These are phyloP conservation scores for Arachnomyces sp. DNA, from an alignment of 2,329 filamentous ascomycete genomes.

Conservation along the genomic window DNA sequence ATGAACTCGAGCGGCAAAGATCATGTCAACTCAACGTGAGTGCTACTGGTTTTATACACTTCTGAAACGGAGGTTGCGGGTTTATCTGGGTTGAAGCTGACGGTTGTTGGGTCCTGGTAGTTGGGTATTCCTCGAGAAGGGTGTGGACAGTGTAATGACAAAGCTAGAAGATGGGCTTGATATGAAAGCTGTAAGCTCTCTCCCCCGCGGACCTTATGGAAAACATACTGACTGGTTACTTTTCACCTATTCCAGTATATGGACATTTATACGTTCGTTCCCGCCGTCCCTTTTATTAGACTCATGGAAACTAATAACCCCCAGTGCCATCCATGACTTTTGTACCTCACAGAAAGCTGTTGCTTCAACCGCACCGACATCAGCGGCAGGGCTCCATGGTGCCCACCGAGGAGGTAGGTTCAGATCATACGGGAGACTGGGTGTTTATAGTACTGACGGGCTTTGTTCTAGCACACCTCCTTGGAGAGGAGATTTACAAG, in stretches of 20 bases:
- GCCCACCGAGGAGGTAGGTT: slow-evolving; percentile 63
- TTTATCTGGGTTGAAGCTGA: slow-evolving; percentile 1
- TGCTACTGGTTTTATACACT: slow-evolving; percentile 12
- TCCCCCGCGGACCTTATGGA: slow-evolving; percentile 2
- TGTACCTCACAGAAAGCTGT: slow-evolving; percentile 96
- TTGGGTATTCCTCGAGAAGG: slow-evolving; percentile 82
- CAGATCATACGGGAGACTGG: slow-evolving; percentile 9
- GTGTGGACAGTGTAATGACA: slow-evolving; percentile 88
- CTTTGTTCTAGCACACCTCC: slow-evolving; percentile 65
- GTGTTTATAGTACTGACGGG: slow-evolving; percentile 10
- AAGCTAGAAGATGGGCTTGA: slow-evolving; percentile 88
- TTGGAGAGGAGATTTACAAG: slow-evolving; percentile 92
- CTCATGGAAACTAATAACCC: slow-evolving; percentile 4
- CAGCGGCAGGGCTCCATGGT: slow-evolving; percentile 37
- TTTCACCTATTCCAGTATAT: slow-evolving; percentile 57
- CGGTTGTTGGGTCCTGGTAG: slow-evolving; percentile 36
- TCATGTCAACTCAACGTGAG: slow-evolving; percentile 55
- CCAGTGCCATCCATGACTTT: slow-evolving; percentile 90
- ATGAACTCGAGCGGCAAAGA: slow-evolving; percentile 47
- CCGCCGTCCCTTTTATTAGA: slow-evolving; percentile 8
- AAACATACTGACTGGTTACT: slow-evolving; percentile 5
- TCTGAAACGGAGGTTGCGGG: neutral
- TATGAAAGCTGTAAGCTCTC: slow-evolving; percentile 63
- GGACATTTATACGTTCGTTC: slow-evolving; percentile 78
- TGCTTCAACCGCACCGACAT: no score